Base-by-base conservation (phyloP, 1,284 basidiomycete genomes). In the Hypsizygus ulmarius region DNA sequence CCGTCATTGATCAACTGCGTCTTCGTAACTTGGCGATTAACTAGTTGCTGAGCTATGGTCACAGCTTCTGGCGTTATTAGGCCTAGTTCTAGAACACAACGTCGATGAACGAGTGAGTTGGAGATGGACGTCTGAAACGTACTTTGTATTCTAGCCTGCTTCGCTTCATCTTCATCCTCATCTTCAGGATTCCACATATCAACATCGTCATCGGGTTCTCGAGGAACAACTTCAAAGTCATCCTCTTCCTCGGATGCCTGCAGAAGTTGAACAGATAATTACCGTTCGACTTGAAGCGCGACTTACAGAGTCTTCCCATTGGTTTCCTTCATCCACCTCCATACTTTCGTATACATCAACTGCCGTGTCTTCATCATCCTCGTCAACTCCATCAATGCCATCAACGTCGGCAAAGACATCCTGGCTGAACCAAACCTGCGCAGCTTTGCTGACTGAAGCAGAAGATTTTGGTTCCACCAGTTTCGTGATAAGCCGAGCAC, bases 381-480 rank as follows among this genome's bases (percentile, higher is more conserved):
- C 21, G 7, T 25, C 21, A 25, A 25, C 34, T 33, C 75, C 71
- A 36, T 78, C 74, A 9, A 63, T 49, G 25, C 77, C 75, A 21
- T 81, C 82, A 5, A 91, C 63, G n/a, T 79, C 88, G 50, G 84
- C 79, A 75, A 99, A 99, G 41, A 97, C 70, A 43, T 90, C 87
- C 67, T 98, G 97, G 61, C 93, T 90, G 68, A 99, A 99, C 97
- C 97, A 99, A 15, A 98, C 59, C 56, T 80, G 72, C 0, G 84
- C 70, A 30, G 76, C 73, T 37, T 74, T 73, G 55, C 74, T 82
- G 8, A 67, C 57, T n/a, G 68, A 59, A 1, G 65, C 54, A 50
- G 62, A 49, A 2, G 57, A 50, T 50, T 65, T 63, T 3, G 69
- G 64, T 39, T 64, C 64, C 18, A 71, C 69, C n/a, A 74, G 61